Evolutionary conservation across 202 grass and related monocot species (phyloP).

Genomic region (Setaria italica): DNA sequence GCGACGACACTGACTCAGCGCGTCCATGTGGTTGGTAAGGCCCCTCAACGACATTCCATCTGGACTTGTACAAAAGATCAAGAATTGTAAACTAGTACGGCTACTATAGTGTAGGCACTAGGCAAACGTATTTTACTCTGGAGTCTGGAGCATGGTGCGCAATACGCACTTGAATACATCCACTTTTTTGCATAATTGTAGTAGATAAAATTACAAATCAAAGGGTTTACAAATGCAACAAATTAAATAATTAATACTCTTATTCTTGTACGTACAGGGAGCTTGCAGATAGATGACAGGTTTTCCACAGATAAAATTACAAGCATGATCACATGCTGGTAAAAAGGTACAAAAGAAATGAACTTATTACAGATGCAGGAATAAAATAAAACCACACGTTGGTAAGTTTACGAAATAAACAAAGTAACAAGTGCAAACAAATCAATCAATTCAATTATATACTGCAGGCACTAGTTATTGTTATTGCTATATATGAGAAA

Average conservation of each 20-base stretch:
- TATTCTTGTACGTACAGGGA: too few species aligned
- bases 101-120: not conserved
- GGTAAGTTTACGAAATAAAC: not conserved
- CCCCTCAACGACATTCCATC: constrained; percentile 41
- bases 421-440: not conserved
- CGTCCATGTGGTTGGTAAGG: constrained; percentile 38
- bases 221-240: not conserved
- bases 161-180: not conserved
- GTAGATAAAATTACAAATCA: too few species aligned
- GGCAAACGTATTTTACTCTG: not conserved
- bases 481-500: not conserved
- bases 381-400: too few species aligned
- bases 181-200: not conserved
- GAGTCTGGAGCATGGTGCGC: not conserved
- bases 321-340: too few species aligned
- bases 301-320: too few species aligned
- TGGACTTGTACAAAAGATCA: constrained; percentile 20
- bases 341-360: too few species aligned
- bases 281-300: too few species aligned
- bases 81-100: not conserved
- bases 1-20: constrained; percentile 41
- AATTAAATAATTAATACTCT: too few species aligned
- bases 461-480: not conserved
- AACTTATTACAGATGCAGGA: too few species aligned
- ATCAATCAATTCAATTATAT: not conserved